Percentiles rank a stretch among this genome's conserved stretches.
Evolutionary conservation across 192 early-diverging fungal species (phyloP).

Genomic region (Glomus cerebriforme): DNA sequence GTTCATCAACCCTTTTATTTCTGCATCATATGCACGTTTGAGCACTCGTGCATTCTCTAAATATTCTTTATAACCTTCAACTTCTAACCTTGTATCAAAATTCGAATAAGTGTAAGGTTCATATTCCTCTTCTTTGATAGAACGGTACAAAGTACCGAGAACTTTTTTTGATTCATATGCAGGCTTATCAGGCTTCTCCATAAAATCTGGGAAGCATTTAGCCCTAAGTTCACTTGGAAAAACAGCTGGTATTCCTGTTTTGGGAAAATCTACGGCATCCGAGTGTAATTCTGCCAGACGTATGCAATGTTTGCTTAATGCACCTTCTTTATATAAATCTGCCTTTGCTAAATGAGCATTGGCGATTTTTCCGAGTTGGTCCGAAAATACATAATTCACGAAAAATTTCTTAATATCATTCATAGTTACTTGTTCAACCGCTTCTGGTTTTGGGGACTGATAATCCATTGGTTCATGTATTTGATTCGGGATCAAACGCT

Average conservation of each 20-base stretch:
- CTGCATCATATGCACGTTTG: constrained; percentile 53
- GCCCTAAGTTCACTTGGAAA: constrained; percentile 47
- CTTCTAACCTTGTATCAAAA: constrained; percentile 44
- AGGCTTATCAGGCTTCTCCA: constrained; percentile 61
- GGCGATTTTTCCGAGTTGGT: constrained; percentile 72
- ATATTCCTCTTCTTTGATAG: constrained; percentile 47
- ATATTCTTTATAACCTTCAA: constrained; percentile 54
- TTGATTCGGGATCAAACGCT: constrained; percentile 43
- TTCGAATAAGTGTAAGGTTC: constrained; percentile 46
- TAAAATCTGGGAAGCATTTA: constrained; percentile 69
- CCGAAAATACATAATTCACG: constrained; percentile 61
- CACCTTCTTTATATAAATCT: constrained; percentile 50
- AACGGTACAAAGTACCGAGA: constrained; percentile 55
- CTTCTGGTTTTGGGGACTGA: constrained; percentile 34
- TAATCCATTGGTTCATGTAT: constrained; percentile 59
- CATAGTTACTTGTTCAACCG: constrained; percentile 48
- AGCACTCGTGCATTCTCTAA: constrained; percentile 46
- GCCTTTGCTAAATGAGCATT: constrained; percentile 70
- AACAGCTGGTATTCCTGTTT: constrained; percentile 61
- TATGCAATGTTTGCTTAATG: constrained; percentile 51
- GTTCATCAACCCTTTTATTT: constrained; percentile 60
- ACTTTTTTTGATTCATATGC: constrained; percentile 58
- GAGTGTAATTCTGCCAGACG: constrained; percentile 68
- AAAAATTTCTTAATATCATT: constrained; percentile 60
- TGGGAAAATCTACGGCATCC: constrained; percentile 75